phyloP scores from a whole-genome alignment of 495 filamentous ascomycete genomes.

The Aeminium ludgeri region DNA sequence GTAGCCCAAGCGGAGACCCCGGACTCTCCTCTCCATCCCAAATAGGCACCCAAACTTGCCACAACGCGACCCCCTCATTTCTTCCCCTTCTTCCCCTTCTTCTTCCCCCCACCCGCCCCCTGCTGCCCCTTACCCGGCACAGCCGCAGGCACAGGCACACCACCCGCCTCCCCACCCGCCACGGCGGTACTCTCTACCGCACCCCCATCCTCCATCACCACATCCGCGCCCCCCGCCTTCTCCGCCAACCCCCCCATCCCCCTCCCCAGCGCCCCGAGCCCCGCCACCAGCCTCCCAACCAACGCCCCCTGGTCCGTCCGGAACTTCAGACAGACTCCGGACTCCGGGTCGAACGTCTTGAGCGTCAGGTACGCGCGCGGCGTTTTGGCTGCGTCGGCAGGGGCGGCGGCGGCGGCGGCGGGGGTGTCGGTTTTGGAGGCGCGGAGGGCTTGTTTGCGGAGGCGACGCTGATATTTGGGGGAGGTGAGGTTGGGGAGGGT shows the following conservation, averaged over 20 bases:
- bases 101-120: slow-evolving; percentile 18
- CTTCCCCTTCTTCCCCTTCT: slow-evolving; percentile 29
- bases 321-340: slow-evolving; percentile 42
- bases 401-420: too few relatives aligned
- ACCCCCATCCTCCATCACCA: slow-evolving; percentile 9
- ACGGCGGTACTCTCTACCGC: background rate
- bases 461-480: slow-evolving; percentile 22
- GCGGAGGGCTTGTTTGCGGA: too few relatives aligned
- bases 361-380: slow-evolving; percentile 52
- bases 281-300: slow-evolving; percentile 62
- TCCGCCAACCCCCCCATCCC: slow-evolving; percentile 45
- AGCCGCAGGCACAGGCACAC: background rate
- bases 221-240: slow-evolving; percentile 22
- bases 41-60: too few relatives aligned
- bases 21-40: too few relatives aligned
- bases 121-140: slow-evolving; percentile 2
- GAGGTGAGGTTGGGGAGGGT: slow-evolving; percentile 36
- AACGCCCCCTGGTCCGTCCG: slow-evolving; percentile 44
- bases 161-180: too few relatives aligned
- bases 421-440: too few relatives aligned
- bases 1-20: too few relatives aligned
- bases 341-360: slow-evolving; percentile 76
- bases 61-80: too few relatives aligned
- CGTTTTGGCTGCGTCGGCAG: too few relatives aligned
- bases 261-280: slow-evolving; percentile 49